phyloP scores from a whole-genome alignment of 495 filamentous ascomycete genomes.

The Thozetella sp. region DNA sequence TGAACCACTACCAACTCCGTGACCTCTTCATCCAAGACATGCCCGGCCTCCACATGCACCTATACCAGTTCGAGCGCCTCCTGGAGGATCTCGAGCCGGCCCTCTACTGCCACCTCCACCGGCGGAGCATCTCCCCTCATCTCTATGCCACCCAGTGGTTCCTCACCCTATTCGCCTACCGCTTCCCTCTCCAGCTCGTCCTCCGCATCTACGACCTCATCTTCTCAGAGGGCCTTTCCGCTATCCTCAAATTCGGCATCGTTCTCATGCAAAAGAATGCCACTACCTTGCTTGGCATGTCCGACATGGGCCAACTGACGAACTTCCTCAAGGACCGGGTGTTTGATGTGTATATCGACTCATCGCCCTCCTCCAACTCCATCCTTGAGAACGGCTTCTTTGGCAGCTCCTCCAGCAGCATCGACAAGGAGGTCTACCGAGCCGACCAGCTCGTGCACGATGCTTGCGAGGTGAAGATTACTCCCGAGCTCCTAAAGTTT shows the following conservation, averaged over 20 bases:
- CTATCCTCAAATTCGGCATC: slow-evolving; percentile 90
- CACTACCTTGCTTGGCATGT: slow-evolving; percentile 75
- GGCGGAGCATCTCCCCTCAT: slow-evolving; percentile 84
- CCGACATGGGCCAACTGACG: slow-evolving; percentile 85
- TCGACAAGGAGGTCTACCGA: slow-evolving; percentile 94
- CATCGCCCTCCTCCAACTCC: slow-evolving; percentile 80
- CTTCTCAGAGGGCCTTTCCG: slow-evolving; percentile 90
- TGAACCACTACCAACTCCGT: slow-evolving; percentile 94
- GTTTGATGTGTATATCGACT: slow-evolving; percentile 97
- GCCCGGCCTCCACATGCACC: slow-evolving; percentile 89
- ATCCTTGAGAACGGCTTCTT: slow-evolving; percentile 98
- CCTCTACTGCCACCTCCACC: slow-evolving; percentile 90
- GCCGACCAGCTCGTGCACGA: slow-evolving; percentile 93
- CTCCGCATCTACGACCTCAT: slow-evolving; percentile 97
- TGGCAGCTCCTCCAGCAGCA: slow-evolving; percentile 76
- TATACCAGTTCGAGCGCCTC: slow-evolving; percentile 94
- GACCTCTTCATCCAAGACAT: slow-evolving; percentile 96
- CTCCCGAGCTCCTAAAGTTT: slow-evolving; percentile 71
- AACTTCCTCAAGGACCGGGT: slow-evolving; percentile 89
- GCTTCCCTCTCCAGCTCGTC: slow-evolving; percentile 95
- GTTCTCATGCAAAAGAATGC: slow-evolving; percentile 95
- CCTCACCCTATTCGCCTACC: slow-evolving; percentile 97
- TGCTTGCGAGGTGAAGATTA: slow-evolving; percentile 87
- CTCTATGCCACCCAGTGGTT: slow-evolving; percentile 99
- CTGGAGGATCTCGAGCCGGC: slow-evolving; percentile 94